Base-by-base conservation (phyloP, 108 stramenopile species). In the Pseudonitzschia delicatissima region DNA sequence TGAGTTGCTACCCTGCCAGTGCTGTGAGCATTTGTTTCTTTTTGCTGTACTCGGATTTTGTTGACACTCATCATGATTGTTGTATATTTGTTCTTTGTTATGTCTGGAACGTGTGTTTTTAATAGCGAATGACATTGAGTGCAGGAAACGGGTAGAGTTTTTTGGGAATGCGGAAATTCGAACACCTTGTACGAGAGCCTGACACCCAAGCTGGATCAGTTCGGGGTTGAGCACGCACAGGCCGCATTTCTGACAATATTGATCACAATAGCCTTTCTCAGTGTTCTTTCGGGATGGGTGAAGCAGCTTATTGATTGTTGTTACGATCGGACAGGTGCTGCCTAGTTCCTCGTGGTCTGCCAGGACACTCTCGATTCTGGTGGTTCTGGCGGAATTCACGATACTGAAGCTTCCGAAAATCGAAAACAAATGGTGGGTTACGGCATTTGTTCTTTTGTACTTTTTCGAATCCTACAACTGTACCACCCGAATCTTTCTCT, bases 121-220 rank as follows among this genome's bases (percentile, higher is more conserved):
- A n/a, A n/a, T n/a, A n/a, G n/a, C n/a, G n/a, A n/a, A n/a, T n/a
- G n/a, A n/a, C n/a, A n/a, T n/a, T n/a, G n/a, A n/a, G n/a, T n/a
- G n/a, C n/a, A n/a, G n/a, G 90, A 91, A 61, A 91, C 87, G 17
- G 87, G 84, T 26, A 66, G 80, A 21, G 82, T 91, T 21, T 91
- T 76, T 64, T 91, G 90, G 90, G 85, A 91, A 61, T 84, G 85
- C 6, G 84, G 84, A 2, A 57, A 77, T 11, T 64, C 67, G 18
- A 68, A 48, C 23, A 76, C 74, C 29, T 49, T 76, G 31, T 49
- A 42, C 15, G 74, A 76, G 45, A 76, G 68, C 34, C 7, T 73
- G 8, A 39, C 57, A 32, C 34, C 74, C 11, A 69, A 61, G 39
- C 28, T 76, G 7, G 65, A 76, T 62, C 67, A 67, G 59, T 69